These are phyloP conservation scores for Aquilaria sinensis DNA, from an alignment of 345 rosid species.

Conservation along the genomic window DNA sequence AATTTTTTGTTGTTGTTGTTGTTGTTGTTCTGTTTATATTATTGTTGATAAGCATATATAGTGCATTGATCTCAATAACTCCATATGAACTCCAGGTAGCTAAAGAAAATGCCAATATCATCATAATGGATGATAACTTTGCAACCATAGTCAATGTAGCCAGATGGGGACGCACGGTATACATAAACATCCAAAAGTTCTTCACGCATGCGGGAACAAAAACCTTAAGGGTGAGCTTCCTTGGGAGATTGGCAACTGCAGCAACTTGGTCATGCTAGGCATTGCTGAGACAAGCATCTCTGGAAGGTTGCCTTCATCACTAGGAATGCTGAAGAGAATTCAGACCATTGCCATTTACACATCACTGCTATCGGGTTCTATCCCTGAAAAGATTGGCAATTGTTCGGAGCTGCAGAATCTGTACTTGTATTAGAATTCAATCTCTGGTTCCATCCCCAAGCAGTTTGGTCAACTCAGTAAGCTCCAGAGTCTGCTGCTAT, in stretches of 20 bases:
- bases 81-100: constrained; percentile 61
- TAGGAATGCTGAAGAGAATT: constrained; percentile 62
- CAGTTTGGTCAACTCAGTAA: constrained; percentile 59
- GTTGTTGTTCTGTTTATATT: too few relatives aligned
- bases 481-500: constrained; percentile 74
- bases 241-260: constrained; percentile 84
- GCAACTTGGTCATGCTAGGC: constrained; percentile 68
- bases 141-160: constrained; percentile 77
- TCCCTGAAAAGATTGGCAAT: constrained; percentile 76
- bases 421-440: constrained; percentile 80
- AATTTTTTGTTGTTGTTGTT: too few relatives aligned
- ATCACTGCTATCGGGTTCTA: constrained; percentile 61
- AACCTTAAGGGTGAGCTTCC: constrained; percentile 86
- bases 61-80: too few relatives aligned
- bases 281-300: constrained; percentile 94
- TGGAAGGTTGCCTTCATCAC: constrained; percentile 64
- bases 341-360: constrained; percentile 84
- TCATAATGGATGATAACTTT: constrained; percentile 89
- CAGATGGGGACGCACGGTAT: constrained; percentile 91
- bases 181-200: constrained; percentile 67
- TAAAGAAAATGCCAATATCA: constrained; percentile 88
- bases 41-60: too few relatives aligned
- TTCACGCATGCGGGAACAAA: constrained; percentile 89
- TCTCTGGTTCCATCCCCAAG: constrained; percentile 71
- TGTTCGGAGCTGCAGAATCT: constrained; percentile 83